Base-by-base conservation (phyloP, 352 stramenopile genomes). In the Phytopythium vexans region DNA sequence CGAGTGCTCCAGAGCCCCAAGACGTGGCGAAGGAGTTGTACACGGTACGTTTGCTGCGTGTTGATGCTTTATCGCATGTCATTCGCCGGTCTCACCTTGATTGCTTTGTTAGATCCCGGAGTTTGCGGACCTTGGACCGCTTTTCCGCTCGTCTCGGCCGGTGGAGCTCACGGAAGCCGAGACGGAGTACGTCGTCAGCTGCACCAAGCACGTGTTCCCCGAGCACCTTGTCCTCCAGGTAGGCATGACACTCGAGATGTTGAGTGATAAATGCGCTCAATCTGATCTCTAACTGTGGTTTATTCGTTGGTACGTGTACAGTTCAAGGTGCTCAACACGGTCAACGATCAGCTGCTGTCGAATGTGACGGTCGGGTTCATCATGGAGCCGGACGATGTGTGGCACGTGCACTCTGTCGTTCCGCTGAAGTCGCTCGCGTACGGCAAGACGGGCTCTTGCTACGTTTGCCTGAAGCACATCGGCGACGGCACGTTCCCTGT, bases 241-340 rank as follows among this genome's bases (percentile, higher is more conserved):
- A 63, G 41, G 52, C 16, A 3, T 9, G 6, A 36, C 5, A 34
- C 37, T 52, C n/a, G 4, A 10, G 33, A 33, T 8, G n/a, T 47
- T 31, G 21, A 21, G 41, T 35, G 5, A 1, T 8, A 31, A 27
- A 47, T 15, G 9, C 15, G 32, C 45, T 41, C 32, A 51, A 35
- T 38, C 36, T 34, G 16, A 37, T 46, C 1, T 52, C 48, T 56
- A 37, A 61, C 16, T 66, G 15, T 31, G 8, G 43, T 16, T 57
- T 14, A 43, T 60, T 49, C 34, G 31, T 55, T 31, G 62, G 39
- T 40, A 27, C 53, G 15, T 36, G 61, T 97, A 16, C 82, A 99
- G 81, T 99, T 99, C 66, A 90, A 86, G 41, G 89, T 99, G 54
- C 83, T 96, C 47, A 99, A 99, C 82, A 99, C 97, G 0, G 95